Evolutionary conservation across 2,329 filamentous ascomycete species (phyloP).

Genomic region (Graphiopsis chlorocephala): DNA sequence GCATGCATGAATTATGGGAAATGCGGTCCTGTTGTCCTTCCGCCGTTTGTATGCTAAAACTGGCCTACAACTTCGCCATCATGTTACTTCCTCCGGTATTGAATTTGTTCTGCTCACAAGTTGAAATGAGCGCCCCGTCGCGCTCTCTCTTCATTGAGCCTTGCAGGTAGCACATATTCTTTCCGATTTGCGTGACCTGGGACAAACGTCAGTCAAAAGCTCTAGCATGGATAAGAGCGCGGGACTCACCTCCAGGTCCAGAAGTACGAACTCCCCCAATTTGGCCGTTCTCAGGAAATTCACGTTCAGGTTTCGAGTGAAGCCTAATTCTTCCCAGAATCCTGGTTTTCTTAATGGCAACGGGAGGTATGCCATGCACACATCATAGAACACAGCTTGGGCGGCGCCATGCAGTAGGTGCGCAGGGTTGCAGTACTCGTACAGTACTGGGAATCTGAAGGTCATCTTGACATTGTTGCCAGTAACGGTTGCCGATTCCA

Average conservation of each 20-base stretch:
- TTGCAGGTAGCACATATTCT: conserved; percentile 23
- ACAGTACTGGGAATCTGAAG: conserved; percentile 22
- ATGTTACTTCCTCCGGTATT: conserved; percentile 20
- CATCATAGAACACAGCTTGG: conserved; percentile 25
- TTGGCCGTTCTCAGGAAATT: conserved; percentile 24
- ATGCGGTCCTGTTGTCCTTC: background rate
- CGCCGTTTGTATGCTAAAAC: background rate
- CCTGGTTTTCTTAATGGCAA: conserved; percentile 10
- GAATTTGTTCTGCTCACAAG: conserved; percentile 29
- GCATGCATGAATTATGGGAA: background rate
- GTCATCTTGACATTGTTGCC: background rate
- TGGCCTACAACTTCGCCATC: background rate
- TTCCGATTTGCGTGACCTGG: conserved; percentile 18
- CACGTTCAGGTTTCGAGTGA: conserved; percentile 24
- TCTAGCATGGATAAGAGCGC: background rate
- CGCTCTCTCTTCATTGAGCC: conserved; percentile 24
- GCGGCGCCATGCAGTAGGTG: conserved; percentile 26
- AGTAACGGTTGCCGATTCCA: background rate
- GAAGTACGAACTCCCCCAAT: conserved; percentile 21
- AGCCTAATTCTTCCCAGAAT: conserved; percentile 26
- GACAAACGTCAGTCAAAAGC: background rate
- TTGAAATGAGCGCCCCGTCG: conserved; percentile 24
- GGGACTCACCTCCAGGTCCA: conserved; percentile 24
- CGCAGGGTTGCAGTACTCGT: conserved; percentile 25
- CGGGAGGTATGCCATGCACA: conserved; percentile 22